Conservation (phyloP, 352 stramenopile species). For the Globisporangium splendens region DNA sequence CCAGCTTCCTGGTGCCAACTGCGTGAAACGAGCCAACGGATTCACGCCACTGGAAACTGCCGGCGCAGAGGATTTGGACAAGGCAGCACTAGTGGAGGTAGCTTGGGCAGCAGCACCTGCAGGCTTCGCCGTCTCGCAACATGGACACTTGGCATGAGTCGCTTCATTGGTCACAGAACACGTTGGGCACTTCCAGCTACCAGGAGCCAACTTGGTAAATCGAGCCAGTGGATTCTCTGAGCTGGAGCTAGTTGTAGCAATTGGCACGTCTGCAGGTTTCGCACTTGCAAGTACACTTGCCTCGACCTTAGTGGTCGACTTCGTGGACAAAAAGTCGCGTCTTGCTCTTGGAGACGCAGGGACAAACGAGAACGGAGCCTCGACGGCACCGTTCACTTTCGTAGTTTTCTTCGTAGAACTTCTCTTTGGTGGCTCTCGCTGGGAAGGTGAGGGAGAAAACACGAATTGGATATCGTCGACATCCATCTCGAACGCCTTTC, state of each 20-base stretch:
- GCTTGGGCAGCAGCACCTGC: constrained; percentile 11
- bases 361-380: constrained; percentile 60
- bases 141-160: constrained; percentile 66
- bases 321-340: constrained; percentile 31
- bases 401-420: constrained; percentile 15
- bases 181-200: constrained; percentile 80
- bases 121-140: constrained; percentile 67
- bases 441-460: constrained; percentile 56
- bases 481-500: constrained; percentile 18
- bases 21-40: constrained; percentile 32
- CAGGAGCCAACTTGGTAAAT: constrained; percentile 64
- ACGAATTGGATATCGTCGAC: constrained; percentile 53
- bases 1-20: constrained; percentile 30
- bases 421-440: constrained; percentile 61
- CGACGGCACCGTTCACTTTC: constrained; percentile 22
- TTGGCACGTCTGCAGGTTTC: constrained; percentile 16
- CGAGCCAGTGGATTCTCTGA: constrained; percentile 22
- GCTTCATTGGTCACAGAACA: constrained; percentile 68
- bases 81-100: not conserved
- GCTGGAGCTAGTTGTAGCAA: constrained; percentile 9
- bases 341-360: constrained; percentile 56
- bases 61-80: not conserved
- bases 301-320: constrained; percentile 21
- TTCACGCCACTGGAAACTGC: constrained; percentile 11
- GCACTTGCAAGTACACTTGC: constrained; percentile 15